Base-by-base conservation (phyloP, 1,139 yeast genomes). In the Kluyveromyces sp. region DNA sequence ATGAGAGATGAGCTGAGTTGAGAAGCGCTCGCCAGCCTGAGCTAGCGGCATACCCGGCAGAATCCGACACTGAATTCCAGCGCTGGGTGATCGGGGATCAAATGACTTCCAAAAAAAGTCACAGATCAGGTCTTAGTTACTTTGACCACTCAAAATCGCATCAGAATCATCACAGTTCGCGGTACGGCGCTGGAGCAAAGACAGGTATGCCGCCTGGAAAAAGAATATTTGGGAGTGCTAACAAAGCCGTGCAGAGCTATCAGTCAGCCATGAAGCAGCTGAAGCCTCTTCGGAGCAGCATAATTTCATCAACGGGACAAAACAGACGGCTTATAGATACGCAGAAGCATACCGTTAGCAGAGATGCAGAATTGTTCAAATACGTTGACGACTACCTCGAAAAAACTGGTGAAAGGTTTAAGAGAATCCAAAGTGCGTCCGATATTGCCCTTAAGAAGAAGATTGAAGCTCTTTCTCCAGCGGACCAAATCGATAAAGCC, bases 341-440 rank as follows among this genome's bases (percentile, higher is more conserved):
- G 8, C 26, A 22, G 26, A 22, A 22, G 9, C 26, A 22, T 6
- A 9, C 6, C 6, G 26, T 6, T 22, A 6, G 8, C 8, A 16
- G 8, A 16, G 36, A 35, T 16, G 9, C 17, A 2, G 19, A 35
- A 3, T 16, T 38, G 16, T n/a, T 30, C 11, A 30, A 38, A 22
- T 22, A 38, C 22, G 26, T 38, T n/a, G 36, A 38, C 8, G 36
- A 38, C 18, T 38, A 38, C 32, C 20, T 38, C 9, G 13, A 16
- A 8, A 15, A 17, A 2, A 9, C 32, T 7, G 41, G 28, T 16
- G n/a, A 18, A 7, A 18, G 13, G 20, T 19, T 22, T 17, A 25
- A n/a, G 8, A 13, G 19, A 29, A 13, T 31, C 9, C n/a, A 29
- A 7, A 22, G 11, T 6, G 16, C 13, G 11, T 38, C 41, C 9